Conservation (phyloP, 441 rosid genomes). For the Bocquillonia castaneifolia region DNA sequence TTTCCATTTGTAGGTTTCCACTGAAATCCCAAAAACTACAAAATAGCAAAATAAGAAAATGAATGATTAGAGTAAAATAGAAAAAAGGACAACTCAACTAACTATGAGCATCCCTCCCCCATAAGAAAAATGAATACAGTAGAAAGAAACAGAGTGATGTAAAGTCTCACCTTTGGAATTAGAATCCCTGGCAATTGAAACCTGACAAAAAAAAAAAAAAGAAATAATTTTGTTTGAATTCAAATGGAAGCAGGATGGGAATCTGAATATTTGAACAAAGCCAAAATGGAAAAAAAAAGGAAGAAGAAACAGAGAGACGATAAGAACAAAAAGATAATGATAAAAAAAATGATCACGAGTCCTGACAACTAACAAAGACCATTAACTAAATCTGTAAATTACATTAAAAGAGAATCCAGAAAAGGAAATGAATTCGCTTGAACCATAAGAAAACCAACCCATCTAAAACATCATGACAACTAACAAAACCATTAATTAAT, state of each 20-base stretch:
- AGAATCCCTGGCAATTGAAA: slow-evolving; percentile 5
- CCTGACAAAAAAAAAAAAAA: background rate
- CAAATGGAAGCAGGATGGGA: slow-evolving; percentile 5
- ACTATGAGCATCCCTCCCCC: no score
- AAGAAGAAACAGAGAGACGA: background rate
- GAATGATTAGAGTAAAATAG: slow-evolving; percentile 10
- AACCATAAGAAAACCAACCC: slow-evolving; percentile 23
- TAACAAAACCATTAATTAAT: slow-evolving; percentile 11
- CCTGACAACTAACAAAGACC: no score
- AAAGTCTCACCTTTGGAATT: slow-evolving; percentile 21
- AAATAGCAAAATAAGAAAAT: slow-evolving; percentile 6
- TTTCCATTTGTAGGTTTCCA: background rate
- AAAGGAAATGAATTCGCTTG: slow-evolving; percentile 22
- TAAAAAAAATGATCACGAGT: slow-evolving; percentile 17
- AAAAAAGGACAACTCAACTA: no score
- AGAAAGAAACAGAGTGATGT: background rate
- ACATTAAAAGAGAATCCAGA: no score
- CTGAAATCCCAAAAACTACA: slow-evolving; percentile 24
- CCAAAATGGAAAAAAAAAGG: slow-evolving; percentile 13
- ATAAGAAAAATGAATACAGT: no score
- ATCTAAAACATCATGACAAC: slow-evolving; percentile 26
- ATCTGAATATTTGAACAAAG: slow-evolving; percentile 16
- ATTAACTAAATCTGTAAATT: no score
- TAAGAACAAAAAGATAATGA: background rate
- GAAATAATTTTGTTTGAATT: background rate